Percentiles rank a stretch among this genome's conserved stretches.
Evolutionary conservation across 306 rosid genomes (phyloP).

Genomic region (Aeschynomene evenia): DNA sequence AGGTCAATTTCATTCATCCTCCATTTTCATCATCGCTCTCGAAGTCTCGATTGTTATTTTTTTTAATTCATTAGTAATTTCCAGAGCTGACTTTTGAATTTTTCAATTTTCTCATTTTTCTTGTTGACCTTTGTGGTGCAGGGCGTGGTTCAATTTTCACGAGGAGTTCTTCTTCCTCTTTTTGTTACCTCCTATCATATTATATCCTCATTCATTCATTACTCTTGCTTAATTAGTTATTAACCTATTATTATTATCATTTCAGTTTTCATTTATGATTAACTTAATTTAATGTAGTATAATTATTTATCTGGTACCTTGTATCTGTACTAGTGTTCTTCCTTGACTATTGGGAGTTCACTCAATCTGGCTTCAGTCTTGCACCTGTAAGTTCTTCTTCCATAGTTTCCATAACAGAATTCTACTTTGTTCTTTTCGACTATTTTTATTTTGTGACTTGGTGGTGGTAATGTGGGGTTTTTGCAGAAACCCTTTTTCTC

Average conservation of each 20-base stretch:
- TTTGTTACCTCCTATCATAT: slow-evolving; percentile 96
- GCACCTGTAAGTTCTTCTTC: slow-evolving; percentile 73
- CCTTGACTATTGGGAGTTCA: slow-evolving; percentile 64
- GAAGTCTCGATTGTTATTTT: neutral
- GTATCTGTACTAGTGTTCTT: slow-evolving; percentile 20
- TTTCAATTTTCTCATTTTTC: neutral
- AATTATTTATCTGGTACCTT: neutral
- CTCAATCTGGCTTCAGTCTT: slow-evolving; percentile 99
- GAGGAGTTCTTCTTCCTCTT: slow-evolving; percentile 97
- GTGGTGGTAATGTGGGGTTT: slow-evolving; percentile 12
- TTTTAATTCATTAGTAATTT: neutral
- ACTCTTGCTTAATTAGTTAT: neutral
- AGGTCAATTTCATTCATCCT: too few relatives aligned
- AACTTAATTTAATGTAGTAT: neutral
- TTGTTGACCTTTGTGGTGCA: slow-evolving; percentile 17
- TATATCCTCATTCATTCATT: slow-evolving; percentile 59
- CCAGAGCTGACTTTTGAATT: slow-evolving; percentile 2
- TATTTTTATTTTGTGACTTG: neutral
- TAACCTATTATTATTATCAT: neutral
- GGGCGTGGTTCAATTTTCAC: slow-evolving; percentile 98
- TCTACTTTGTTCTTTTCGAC: neutral
- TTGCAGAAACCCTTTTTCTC: slow-evolving; percentile 95
- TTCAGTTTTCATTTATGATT: neutral
- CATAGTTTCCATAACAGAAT: neutral
- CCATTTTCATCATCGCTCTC: neutral